These are phyloP conservation scores for Cyberlindnera lachancei DNA, from an alignment of 805 yeast genomes.

Conservation along the genomic window DNA sequence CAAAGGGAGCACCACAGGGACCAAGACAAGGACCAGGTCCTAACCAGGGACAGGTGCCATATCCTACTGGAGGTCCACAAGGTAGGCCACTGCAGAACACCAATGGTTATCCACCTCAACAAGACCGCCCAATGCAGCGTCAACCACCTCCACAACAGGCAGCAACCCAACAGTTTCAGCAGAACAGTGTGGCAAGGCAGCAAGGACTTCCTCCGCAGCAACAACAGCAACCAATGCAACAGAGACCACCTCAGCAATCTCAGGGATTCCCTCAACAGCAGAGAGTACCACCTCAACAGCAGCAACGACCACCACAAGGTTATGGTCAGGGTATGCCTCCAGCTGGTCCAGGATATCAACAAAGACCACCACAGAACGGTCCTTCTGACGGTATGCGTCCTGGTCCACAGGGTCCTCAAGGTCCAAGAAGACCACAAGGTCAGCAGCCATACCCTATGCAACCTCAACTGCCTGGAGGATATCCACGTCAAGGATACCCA, in stretches of 20 bases:
- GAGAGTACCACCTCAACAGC: conserved; percentile 5
- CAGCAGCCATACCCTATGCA: no score
- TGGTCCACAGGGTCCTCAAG: no score
- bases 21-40: no score
- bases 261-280: conserved; percentile 4
- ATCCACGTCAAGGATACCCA: no score
- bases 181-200: conserved; percentile 4
- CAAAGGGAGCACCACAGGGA: conserved; percentile 6
- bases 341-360: no score
- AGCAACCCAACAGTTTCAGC: conserved; percentile 1
- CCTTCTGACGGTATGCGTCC: no score
- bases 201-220: conserved; percentile 6
- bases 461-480: no score
- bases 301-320: not conserved
- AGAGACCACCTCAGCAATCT: conserved; percentile 6
- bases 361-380: no score
- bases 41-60: no score
- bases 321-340: no score
- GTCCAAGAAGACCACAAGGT: no score
- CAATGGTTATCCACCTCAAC: conserved; percentile 5
- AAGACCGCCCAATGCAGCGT: conserved; percentile 4
- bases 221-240: conserved; percentile 7
- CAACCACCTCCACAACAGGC: conserved; percentile 4
- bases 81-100: conserved; percentile 5
- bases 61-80: conserved; percentile 3